Conservation (phyloP, 192 early-diverging fungal species). For the Diversispora eburnea region DNA sequence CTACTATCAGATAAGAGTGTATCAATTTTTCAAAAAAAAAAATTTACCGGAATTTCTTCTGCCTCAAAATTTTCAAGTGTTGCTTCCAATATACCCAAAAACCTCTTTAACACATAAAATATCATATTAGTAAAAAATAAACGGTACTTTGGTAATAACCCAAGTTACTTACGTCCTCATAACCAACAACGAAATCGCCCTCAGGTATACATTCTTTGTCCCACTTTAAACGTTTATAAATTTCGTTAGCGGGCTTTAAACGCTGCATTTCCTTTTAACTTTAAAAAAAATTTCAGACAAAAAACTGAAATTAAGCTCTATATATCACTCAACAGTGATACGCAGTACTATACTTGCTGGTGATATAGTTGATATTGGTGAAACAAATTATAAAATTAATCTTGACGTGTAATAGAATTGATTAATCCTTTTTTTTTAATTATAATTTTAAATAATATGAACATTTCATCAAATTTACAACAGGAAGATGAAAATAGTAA, state of each 20-base stretch:
- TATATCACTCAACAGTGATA: too few relatives aligned
- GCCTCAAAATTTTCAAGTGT: constrained; percentile 13
- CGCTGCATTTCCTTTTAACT: constrained; percentile 6
- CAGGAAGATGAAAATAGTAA: too few relatives aligned
- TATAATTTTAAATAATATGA: too few relatives aligned
- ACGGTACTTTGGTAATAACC: background rate
- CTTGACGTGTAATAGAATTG: too few relatives aligned
- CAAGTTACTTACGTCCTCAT: constrained; percentile 20
- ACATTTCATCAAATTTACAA: too few relatives aligned
- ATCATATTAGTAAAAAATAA: background rate
- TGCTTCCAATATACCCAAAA: constrained; percentile 22
- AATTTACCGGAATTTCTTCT: constrained; percentile 19
- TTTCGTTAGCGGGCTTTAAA: constrained; percentile 24
- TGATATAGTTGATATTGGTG: too few relatives aligned
- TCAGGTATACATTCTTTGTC: constrained; percentile 9
- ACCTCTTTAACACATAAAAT: constrained; percentile 5
- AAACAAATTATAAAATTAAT: too few relatives aligned
- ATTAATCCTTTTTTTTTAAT: too few relatives aligned
- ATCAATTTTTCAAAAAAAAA: background rate
- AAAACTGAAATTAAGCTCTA: too few relatives aligned
- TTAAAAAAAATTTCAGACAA: too few relatives aligned
- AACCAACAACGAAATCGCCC: constrained; percentile 16
- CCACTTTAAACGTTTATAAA: constrained; percentile 20
- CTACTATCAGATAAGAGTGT: too few relatives aligned
- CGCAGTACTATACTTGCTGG: too few relatives aligned